Base-by-base conservation (phyloP, 1,139 yeast species). In the Eremothecium cymbalariae region DNA sequence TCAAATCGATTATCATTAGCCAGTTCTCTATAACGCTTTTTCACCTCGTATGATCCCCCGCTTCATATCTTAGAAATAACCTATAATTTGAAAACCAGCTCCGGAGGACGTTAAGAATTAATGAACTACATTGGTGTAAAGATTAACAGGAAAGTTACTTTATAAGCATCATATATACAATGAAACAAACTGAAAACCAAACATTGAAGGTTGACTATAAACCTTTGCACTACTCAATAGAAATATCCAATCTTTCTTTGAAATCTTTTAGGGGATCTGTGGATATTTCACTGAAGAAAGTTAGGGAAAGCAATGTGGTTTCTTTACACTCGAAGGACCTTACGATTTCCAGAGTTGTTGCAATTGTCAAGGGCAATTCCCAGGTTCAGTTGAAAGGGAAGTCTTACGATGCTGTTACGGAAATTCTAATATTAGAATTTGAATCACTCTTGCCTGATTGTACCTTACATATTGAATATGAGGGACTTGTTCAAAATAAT, bases 401-500 rank as follows among this genome's bases (percentile, higher is more conserved):
- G n/a, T 18, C 21, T 8, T 33, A 32, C 9, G 43, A 41, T 23
- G 11, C 24, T 4, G 33, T 18, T 13, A 20, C 28, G n/a, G 43
- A 41, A 8, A 38, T 40, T 9, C 23, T 37, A 2, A 21, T 28
- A n/a, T 24, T 41, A 18, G 25, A 23, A 7, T 35, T 39, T 27
- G 17, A 9, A 22, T 5, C 21, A 9, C 21, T 4, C n/a, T 11
- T 27, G 21, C 7, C 30, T 19, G 34, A 26, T 15, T 34, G 40
- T 23, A 37, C 25, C 15, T 25, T 42, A 14, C 8, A 23, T 17
- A 32, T 41, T 12, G 24, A 28, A 5, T 43, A 43, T 28, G 22
- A 17, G 16, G 46, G 45, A 13, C 30, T 16, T 6, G 39, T 43
- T 12, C 45, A 43, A 28, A 41, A 42, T 17, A 41, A 40, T 52